Percentiles rank a stretch among this genome's conserved stretches.
These are phyloP conservation scores for Nidula niveotomentosa DNA, from an alignment of 1,284 basidiomycete species.

Conservation along the genomic window DNA sequence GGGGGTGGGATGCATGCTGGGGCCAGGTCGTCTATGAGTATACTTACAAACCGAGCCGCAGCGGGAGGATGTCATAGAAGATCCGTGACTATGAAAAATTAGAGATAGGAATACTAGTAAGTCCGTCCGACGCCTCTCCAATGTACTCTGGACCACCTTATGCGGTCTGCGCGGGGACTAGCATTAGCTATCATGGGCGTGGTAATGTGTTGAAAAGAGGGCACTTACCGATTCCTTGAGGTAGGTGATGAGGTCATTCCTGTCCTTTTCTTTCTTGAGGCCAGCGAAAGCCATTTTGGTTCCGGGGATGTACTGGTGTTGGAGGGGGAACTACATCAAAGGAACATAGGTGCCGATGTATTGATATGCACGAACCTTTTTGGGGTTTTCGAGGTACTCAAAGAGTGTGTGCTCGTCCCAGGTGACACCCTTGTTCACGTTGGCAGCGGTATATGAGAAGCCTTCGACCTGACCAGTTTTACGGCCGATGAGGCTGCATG, in stretches of 20 bases:
- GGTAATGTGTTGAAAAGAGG: not conserved
- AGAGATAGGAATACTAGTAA: too few relatives aligned
- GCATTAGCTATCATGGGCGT: not conserved
- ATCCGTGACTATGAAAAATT: too few relatives aligned
- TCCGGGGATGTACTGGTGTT: slow-evolving; percentile 82
- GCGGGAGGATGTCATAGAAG: too few relatives aligned
- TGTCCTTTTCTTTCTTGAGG: slow-evolving; percentile 96
- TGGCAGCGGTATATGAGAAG: slow-evolving; percentile 94
- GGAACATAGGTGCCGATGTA: not conserved
- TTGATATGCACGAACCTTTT: slow-evolving; percentile 64
- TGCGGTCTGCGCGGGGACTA: not conserved
- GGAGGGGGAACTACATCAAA: slow-evolving; percentile 3
- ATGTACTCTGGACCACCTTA: not conserved
- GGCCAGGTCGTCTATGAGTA: not conserved
- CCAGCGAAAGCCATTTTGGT: slow-evolving; percentile 99
- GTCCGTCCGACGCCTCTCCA: not conserved
- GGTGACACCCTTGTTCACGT: slow-evolving; percentile 91
- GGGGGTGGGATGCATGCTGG: not conserved
- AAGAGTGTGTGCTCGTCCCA: slow-evolving; percentile 91
- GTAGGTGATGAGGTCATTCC: slow-evolving; percentile 84
- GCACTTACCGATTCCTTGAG: slow-evolving; percentile 68
- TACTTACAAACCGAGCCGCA: not conserved
- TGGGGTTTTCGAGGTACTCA: slow-evolving; percentile 95
- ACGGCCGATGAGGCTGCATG: slow-evolving; percentile 73
- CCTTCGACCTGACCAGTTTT: slow-evolving; percentile 87